Evolutionary conservation across 768 basidiomycete species (phyloP).

Genomic region (Amanita inopinata): DNA sequence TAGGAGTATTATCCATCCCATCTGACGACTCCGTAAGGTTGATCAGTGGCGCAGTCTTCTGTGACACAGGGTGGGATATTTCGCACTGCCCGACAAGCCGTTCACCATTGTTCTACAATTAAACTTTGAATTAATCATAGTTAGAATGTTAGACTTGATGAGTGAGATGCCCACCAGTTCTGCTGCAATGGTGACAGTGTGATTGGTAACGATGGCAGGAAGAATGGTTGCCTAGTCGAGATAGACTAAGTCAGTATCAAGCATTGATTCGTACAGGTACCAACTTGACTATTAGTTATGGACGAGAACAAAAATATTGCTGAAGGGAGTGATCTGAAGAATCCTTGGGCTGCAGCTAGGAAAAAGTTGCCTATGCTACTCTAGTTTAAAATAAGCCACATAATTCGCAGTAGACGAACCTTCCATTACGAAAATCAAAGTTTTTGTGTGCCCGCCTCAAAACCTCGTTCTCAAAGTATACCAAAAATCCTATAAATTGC

Average conservation of each 20-base stretch:
- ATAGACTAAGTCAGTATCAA: background rate
- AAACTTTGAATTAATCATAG: background rate
- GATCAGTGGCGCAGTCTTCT: no score
- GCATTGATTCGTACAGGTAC: background rate
- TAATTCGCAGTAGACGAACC: conserved; percentile 26
- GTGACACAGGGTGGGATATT: conserved; percentile 74
- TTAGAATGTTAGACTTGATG: conserved; percentile 7
- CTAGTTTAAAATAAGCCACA: background rate
- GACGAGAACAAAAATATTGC: conserved; percentile 92
- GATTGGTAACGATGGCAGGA: conserved; percentile 88
- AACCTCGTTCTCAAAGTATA: conserved; percentile 84
- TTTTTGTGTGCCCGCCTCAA: conserved; percentile 87
- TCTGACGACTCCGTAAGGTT: conserved; percentile 23
- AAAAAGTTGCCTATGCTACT: conserved; percentile 83
- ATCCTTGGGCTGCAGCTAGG: conserved; percentile 77
- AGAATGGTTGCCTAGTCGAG: conserved; percentile 60
- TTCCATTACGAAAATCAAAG: conserved; percentile 89
- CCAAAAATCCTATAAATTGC: conserved; percentile 64
- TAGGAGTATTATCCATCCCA: conserved; percentile 39
- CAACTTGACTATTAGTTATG: conserved; percentile 70
- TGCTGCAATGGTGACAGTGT: conserved; percentile 91
- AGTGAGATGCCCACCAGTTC: conserved; percentile 53
- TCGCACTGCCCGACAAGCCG: conserved; percentile 87
- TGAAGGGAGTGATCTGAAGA: conserved; percentile 88
- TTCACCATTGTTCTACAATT: conserved; percentile 57